phyloP scores from a whole-genome alignment of 2,329 filamentous ascomycete species.

The Fusarium dlaminii region DNA sequence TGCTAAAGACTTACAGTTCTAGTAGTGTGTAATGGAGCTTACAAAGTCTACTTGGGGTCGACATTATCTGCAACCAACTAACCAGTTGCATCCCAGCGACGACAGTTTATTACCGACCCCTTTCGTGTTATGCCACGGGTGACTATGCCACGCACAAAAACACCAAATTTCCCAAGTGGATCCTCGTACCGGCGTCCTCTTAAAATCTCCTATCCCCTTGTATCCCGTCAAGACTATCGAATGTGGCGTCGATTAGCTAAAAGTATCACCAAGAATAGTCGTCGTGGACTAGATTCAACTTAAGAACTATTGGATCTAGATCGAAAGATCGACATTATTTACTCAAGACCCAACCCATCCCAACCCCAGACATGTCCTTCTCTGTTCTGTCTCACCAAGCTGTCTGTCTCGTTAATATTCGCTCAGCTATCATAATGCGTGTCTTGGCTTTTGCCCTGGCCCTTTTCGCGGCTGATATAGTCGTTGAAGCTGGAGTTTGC shows the following conservation, averaged over 20 bases:
- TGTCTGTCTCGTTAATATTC: slow-evolving; percentile 3
- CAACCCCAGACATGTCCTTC: not conserved
- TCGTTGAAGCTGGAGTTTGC: slow-evolving; percentile 7
- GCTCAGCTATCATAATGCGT: not conserved
- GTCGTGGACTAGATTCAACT: not conserved
- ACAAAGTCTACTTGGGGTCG: not conserved
- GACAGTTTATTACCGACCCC: not conserved
- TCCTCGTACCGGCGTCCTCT: not conserved
- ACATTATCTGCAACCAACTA: not conserved
- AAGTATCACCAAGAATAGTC: not conserved
- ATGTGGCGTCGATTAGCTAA: not conserved
- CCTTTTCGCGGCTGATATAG: not conserved
- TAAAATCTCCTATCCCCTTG: not conserved
- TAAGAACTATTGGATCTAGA: not conserved
- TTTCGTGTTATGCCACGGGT: not conserved
- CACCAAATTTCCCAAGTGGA: not conserved
- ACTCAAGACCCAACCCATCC: not conserved
- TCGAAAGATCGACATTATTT: not conserved
- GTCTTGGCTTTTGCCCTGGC: not conserved
- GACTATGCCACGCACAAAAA: not conserved
- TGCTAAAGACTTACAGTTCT: not conserved
- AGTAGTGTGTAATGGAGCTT: not conserved
- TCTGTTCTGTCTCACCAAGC: not conserved
- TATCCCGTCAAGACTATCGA: not conserved
- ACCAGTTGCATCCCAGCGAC: accelerated